Evolutionary conservation across 78 protist genomes (phyloP), one percentile per base, ranked within the genome.

Genomic region (Protostelium mycophagum): DNA sequence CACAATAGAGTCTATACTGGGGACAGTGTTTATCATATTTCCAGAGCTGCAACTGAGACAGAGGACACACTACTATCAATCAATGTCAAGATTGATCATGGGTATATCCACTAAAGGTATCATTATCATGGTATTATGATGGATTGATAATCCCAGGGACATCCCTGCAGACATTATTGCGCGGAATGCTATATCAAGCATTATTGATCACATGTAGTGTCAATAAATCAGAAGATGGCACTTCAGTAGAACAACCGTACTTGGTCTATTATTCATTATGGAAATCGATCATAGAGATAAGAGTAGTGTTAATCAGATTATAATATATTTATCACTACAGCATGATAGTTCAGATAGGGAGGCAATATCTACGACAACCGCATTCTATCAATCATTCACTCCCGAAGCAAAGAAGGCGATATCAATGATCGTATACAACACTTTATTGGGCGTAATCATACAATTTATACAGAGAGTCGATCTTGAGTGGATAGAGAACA

Each of bases 21-120:
- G 87, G 28, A 92, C 92, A n/a, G 88, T 87, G 38, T 92, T 92
- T 31, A 92, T 86, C 0, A 90, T 92, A 0, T 92, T 39, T 34
- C 95, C 95, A 34, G 88, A 92, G 83, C 83, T 92, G 35, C 89
- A 84, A 1, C 37, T 10, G 90, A 34, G 92, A 92, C 38, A 36
- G 92, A 73, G n/a, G n/a, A n/a, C n/a, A n/a, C n/a, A n/a, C n/a
- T 90, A 92, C 39, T 92, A 38, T 39, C 37, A 63, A 34, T 91
- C 95, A 0, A 38, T 89, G 0, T 88, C 89, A 63, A 9, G 95
- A 36, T 83, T 92, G 38, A 34, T 92, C n/a, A 38, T 73, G 1
- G 88, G 92, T 38, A 38, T 92, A 0, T 92, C 38, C 88, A 86
- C 83, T 34, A 38, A 86, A 83, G 90, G 87, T 16, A 92, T 87